phyloP scores from a whole-genome alignment of 2,329 filamentous ascomycete genomes.

The Talaromyces rugulosus region DNA sequence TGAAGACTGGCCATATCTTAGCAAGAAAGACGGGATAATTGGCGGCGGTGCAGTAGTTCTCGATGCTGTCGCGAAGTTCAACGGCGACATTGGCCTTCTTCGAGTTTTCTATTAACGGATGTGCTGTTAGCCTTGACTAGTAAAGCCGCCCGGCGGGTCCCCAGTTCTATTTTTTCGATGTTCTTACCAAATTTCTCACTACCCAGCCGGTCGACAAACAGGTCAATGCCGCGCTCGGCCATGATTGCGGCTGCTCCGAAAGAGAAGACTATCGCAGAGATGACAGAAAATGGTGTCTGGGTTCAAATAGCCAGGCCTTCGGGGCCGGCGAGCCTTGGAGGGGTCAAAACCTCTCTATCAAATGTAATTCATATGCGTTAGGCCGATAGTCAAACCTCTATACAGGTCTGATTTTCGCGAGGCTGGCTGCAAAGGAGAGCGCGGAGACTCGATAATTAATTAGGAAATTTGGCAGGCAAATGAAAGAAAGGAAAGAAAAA shows the following conservation, averaged over 20 bases:
- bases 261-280: conserved; percentile 15
- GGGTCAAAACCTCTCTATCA: conserved; percentile 22
- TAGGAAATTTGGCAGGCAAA: neutral
- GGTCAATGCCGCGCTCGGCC: conserved; percentile 45
- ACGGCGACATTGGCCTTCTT: conserved; percentile 76
- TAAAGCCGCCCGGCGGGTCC: no score
- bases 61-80: conserved; percentile 85
- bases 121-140: neutral
- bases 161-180: no score
- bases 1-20: conserved; percentile 84
- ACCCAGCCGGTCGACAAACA: conserved; percentile 46
- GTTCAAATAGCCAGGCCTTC: conserved; percentile 30
- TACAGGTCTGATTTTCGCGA: neutral
- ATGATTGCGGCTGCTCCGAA: conserved; percentile 24
- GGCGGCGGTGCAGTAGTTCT: conserved; percentile 71
- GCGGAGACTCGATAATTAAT: neutral
- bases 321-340: conserved; percentile 30
- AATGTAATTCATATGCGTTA: conserved; percentile 26
- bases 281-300: conserved; percentile 16
- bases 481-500: neutral
- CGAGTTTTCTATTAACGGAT: conserved; percentile 62
- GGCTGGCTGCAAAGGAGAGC: neutral
- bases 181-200: conserved; percentile 45
- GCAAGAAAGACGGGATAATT: conserved; percentile 79
- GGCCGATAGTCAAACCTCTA: conserved; percentile 12